Conservation (phyloP, 2,329 filamentous ascomycete genomes). For the Sclerotinia glacialis region DNA sequence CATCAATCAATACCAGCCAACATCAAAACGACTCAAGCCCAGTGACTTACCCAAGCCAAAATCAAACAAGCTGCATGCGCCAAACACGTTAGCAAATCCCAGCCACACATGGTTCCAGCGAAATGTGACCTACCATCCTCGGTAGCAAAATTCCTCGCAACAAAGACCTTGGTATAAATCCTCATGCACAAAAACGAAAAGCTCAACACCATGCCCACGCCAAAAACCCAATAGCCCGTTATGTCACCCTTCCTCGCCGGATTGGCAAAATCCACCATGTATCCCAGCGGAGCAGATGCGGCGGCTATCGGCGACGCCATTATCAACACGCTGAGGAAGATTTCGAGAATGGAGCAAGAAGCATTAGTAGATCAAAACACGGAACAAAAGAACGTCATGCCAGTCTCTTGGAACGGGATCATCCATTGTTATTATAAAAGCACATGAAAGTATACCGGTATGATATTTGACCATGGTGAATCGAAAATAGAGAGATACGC, state of each 20-base stretch:
- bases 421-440: not conserved
- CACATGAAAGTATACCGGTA: not conserved
- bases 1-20: not conserved
- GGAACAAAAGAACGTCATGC: not conserved
- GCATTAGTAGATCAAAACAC: not conserved
- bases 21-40: not conserved
- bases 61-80: not conserved
- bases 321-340: not conserved
- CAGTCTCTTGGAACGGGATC: not conserved
- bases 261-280: conserved; percentile 2
- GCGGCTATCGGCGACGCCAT: conserved; percentile 1
- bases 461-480: not conserved
- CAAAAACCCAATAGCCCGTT: conserved; percentile 14
- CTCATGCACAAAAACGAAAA: conserved; percentile 1
- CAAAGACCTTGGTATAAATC: not conserved
- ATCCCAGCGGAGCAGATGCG: conserved; percentile 10
- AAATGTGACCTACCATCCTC: conserved; percentile 5
- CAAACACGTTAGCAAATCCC: not conserved
- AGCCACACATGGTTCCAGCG: not conserved
- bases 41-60: conserved; percentile 14
- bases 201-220: conserved; percentile 3
- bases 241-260: conserved; percentile 1
- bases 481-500: not conserved
- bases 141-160: conserved; percentile 9
- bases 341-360: not conserved